Conservation (phyloP, 768 basidiomycete species). For the Nidularia pulvinata region DNA sequence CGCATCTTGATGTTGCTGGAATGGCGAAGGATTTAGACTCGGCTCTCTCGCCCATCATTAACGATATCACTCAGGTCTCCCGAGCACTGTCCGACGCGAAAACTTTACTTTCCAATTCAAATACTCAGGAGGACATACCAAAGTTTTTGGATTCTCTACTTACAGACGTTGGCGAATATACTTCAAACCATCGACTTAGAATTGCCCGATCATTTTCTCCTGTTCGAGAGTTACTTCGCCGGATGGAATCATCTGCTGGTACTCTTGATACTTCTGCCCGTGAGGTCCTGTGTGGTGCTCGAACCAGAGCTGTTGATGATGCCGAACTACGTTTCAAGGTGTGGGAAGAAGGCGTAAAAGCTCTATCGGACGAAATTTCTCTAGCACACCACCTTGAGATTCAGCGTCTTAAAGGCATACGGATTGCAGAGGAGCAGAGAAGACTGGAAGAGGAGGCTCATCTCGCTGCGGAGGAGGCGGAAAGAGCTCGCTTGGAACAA, state of each 20-base stretch:
- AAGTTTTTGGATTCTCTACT: conserved; percentile 30
- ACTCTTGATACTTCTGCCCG: conserved; percentile 41
- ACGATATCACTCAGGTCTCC: conserved; percentile 24
- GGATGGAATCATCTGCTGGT: conserved; percentile 50
- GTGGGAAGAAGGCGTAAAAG: conserved; percentile 45
- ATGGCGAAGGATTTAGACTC: conserved; percentile 55
- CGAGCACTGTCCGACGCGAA: conserved; percentile 4
- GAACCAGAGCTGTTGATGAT: conserved; percentile 50
- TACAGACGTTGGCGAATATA: conserved; percentile 28
- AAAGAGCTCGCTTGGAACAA: conserved; percentile 28
- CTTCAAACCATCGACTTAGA: conserved; percentile 26
- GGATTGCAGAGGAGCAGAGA: conserved; percentile 27
- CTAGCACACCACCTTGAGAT: conserved; percentile 41
- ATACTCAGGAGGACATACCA: conserved; percentile 7
- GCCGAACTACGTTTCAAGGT: conserved; percentile 42
- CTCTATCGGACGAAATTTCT: conserved; percentile 36
- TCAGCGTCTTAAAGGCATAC: conserved; percentile 34
- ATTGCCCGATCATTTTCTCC: conserved; percentile 49
- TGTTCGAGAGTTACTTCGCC: conserved; percentile 52
- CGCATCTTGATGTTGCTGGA: conserved; percentile 48
- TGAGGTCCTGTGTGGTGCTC: conserved; percentile 45
- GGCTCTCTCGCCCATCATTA: conserved; percentile 29
- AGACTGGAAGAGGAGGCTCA: conserved; percentile 32
- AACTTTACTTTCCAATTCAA: conserved; percentile 22
- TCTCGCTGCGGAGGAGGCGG: conserved; percentile 29